Base-by-base conservation (phyloP, 345 rosid species). In the Corymbia maculata region DNA sequence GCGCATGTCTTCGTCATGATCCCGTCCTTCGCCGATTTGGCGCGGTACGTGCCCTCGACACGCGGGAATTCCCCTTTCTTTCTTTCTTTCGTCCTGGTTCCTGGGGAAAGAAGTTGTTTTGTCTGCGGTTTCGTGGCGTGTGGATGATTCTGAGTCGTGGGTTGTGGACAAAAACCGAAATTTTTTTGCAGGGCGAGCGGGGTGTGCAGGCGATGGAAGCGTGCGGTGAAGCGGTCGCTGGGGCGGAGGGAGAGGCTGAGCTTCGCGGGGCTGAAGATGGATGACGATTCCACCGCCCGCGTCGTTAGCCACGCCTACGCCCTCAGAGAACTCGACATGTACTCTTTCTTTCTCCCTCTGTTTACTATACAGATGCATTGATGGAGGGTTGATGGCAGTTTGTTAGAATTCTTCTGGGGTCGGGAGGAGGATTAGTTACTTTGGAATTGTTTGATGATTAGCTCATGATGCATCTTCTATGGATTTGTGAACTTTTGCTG, bases 311-410 rank as follows among this genome's bases (percentile, higher is more conserved):
- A 92, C 90, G 97, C 99, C 42, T 95, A 93, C 90, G 92, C 91
- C 90, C 97, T 98, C 92, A 95, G 91, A 89, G 99, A 98, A 88
- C 99, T 98, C 50, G 99, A 96, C 92, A 96, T 97, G 99, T 95
- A 94, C 84, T n/a, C 75, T 49, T 32, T 49, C 53, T 36, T 30
- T n/a, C 30, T 59, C 68, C 50, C 13, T 51, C 44, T 70, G 2
- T 32, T 9, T 70, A 32, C 45, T 2, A 36, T 7, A 44, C 79
- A 68, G 80, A 70, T 36, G 24, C 42, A 2, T 16, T 5, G 47
- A 11, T 16, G 87, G 11, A 36, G 49, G 51, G 30, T 3, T 88
- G 59, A 59, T 19, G 68, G 87, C 47, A n/a, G 30, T 49, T 49
- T 14, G 42, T 47, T 82, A n/a, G 28, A 19, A 17, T 87, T 21